These are phyloP conservation scores for Rhizophagus sp. DNA, from an alignment of 192 early-diverging fungal genomes.

Conservation along the genomic window DNA sequence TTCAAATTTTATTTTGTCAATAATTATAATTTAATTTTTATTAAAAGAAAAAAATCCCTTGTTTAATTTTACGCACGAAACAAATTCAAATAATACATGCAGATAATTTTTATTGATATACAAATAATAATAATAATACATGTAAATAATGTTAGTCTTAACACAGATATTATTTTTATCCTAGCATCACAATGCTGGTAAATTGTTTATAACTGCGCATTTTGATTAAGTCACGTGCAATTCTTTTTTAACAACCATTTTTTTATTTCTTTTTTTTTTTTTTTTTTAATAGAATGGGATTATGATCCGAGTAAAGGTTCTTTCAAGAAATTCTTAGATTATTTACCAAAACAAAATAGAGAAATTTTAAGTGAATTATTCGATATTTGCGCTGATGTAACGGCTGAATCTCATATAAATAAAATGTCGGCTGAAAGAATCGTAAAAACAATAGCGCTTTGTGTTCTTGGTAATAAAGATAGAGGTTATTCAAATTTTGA, in stretches of 20 bases:
- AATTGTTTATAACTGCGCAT: neutral
- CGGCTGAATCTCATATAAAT: conserved; percentile 22
- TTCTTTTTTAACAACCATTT: neutral
- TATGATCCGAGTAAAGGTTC: conserved; percentile 25
- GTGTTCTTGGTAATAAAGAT: conserved; percentile 15
- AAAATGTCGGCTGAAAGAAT: conserved; percentile 26
- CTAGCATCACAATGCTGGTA: too few relatives aligned
- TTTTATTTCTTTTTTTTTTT: neutral
- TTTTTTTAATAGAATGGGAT: conserved; percentile 27
- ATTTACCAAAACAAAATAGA: conserved; percentile 27
- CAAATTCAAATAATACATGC: too few relatives aligned
- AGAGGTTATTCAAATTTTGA: conserved; percentile 5
- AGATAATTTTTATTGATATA: too few relatives aligned
- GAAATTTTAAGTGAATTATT: conserved; percentile 17
- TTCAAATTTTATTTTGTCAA: too few relatives aligned
- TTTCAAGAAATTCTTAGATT: conserved; percentile 21
- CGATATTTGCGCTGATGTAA: conserved; percentile 19
- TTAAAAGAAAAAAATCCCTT: too few relatives aligned
- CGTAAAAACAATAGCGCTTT: conserved; percentile 24
- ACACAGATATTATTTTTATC: too few relatives aligned
- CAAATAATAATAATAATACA: too few relatives aligned
- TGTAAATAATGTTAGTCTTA: too few relatives aligned
- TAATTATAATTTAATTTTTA: too few relatives aligned
- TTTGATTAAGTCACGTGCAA: neutral
- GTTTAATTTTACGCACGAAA: too few relatives aligned